These are phyloP conservation scores for Vitis riparia DNA, from an alignment of 164 flowering plant genomes.

Conservation along the genomic window DNA sequence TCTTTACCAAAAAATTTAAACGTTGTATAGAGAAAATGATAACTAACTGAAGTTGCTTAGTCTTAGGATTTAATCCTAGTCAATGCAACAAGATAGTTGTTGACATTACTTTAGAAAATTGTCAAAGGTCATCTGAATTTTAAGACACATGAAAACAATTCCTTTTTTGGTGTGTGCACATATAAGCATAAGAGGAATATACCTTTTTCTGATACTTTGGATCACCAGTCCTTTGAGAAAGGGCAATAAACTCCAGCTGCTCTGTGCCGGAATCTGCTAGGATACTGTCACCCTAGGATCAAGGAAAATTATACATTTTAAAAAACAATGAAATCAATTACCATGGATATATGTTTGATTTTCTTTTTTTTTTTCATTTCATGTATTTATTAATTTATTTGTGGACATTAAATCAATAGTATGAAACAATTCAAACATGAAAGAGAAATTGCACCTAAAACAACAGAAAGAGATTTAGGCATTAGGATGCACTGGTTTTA, in stretches of 20 bases:
- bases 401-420: too few relatives aligned
- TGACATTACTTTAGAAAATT: background rate
- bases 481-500: too few relatives aligned
- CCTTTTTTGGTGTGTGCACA: background rate
- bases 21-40: too few relatives aligned
- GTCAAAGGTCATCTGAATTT: background rate
- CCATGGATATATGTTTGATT: too few relatives aligned
- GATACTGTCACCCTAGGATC: conserved; percentile 77
- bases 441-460: too few relatives aligned
- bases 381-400: background rate
- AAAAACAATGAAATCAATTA: background rate
- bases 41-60: too few relatives aligned
- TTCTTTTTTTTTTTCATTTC: too few relatives aligned
- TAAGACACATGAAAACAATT: background rate
- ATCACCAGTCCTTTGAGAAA: conserved; percentile 93
- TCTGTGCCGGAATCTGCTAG: conserved; percentile 99
- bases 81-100: too few relatives aligned
- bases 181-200: conserved; percentile 6
- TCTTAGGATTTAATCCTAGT: too few relatives aligned
- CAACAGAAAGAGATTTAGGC: too few relatives aligned
- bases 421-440: too few relatives aligned
- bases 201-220: conserved; percentile 94
- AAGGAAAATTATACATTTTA: conserved; percentile 1
- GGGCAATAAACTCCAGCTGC: conserved; percentile 96
- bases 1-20: too few relatives aligned